Base-by-base conservation (phyloP, 176 grass and related monocot genomes). In the Stipa capillata region DNA sequence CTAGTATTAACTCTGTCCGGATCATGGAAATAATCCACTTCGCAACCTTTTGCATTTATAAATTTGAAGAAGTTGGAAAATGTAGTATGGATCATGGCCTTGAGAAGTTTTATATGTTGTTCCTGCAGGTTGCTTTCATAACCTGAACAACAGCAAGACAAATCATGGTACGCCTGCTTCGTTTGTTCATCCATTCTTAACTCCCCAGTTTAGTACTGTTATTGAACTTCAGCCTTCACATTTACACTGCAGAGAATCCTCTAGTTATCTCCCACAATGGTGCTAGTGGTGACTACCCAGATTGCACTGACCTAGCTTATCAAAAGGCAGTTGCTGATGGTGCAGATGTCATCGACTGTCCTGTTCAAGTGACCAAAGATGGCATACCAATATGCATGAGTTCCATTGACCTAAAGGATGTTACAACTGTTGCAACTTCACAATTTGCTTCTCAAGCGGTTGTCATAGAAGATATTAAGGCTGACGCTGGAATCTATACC, bases 291-390 rank as follows among this genome's bases (percentile, higher is more conserved):
- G 81, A 90, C 66, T 94, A 86, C 69, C 91, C 94, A 72, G 91
- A 85, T 45, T 94, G 94, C 86, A 97, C 91, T 56, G 91, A 94
- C 80, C 79, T 92, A 28, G 89, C 94, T 73, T 97, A 97, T 71
- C 24, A 88, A 71, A 89, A 97, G 33, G 94, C 94, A 68, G 89
- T 90, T 66, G 8, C n/a, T 65, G 89, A 84, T 86, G 91, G 89
- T 64, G 88, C 91, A 25, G 90, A 97, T 80, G 80, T 97, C 73
- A 93, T 97, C 61, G 96, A 98, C 60, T 98, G 96, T 69, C 65
- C 81, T 49, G 83, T 98, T 54, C 96, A 98, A 93, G 86, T 99
- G 16, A 99, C 96, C 36, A 79, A 79, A 83, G 96, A 95, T 85
- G 70, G 81, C 67, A 76, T 82, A 74, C 84, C 79, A 2, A 86